A percentile compares a stretch with the other conserved stretches of the same genome.
Evolutionary conservation across 2,329 filamentous ascomycete genomes (phyloP).

Genomic region (Nannizziopsis barbatae): DNA sequence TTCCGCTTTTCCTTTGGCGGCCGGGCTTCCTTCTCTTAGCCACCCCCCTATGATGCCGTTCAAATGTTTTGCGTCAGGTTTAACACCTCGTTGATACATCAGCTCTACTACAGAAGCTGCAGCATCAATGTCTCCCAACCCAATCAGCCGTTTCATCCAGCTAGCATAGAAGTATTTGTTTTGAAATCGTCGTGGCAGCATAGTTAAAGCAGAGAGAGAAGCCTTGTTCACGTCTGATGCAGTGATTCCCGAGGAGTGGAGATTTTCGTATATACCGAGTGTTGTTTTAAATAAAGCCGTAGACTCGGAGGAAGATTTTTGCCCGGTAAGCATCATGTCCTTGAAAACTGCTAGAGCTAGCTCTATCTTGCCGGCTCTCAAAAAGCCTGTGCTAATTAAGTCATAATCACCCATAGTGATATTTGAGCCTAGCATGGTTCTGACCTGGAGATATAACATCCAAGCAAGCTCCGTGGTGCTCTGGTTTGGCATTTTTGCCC

Average conservation of each 20-base stretch:
- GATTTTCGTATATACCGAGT: constrained; percentile 30
- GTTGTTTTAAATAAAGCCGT: constrained; percentile 36
- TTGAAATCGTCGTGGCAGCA: constrained; percentile 43
- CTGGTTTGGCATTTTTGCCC: constrained; percentile 44
- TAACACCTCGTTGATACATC: constrained; percentile 59
- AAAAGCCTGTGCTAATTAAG: constrained; percentile 56
- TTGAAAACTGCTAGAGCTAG: constrained; percentile 67
- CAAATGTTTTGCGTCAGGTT: constrained; percentile 61
- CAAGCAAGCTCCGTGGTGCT: constrained; percentile 51
- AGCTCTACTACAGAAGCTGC: constrained; percentile 62
- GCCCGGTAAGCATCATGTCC: constrained; percentile 69
- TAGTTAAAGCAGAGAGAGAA: constrained; percentile 40
- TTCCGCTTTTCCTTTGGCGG: constrained; percentile 52
- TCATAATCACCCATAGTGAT: constrained; percentile 70
- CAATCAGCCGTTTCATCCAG: constrained; percentile 77
- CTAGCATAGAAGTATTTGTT: constrained; percentile 80
- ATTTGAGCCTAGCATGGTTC: constrained; percentile 45
- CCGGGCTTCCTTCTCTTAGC: constrained; percentile 51
- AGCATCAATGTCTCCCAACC: constrained; percentile 57
- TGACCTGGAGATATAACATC: constrained; percentile 54
- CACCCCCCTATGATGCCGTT: constrained; percentile 75
- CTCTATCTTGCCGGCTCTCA: constrained; percentile 53
- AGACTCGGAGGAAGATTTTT: constrained; percentile 35
- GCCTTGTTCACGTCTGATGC: constrained; percentile 38
- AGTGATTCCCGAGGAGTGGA: constrained; percentile 33